These are phyloP conservation scores for Vanrija sp. DNA, from an alignment of 1,284 basidiomycete genomes.

Conservation along the genomic window DNA sequence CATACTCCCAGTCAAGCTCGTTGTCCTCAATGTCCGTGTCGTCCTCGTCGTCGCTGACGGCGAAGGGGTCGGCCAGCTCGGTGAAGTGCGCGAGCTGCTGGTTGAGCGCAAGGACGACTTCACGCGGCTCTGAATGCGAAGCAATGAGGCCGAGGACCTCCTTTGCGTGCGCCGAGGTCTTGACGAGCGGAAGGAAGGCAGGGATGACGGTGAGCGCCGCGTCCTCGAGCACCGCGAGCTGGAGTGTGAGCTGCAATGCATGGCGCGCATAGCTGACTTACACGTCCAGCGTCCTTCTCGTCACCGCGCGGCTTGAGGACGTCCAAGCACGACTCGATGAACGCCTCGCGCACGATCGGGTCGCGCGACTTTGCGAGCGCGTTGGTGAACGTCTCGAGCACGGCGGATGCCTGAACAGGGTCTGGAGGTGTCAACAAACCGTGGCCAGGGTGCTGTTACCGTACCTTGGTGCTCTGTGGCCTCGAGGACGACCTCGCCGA, in stretches of 20 bases:
- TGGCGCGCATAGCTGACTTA: background rate
- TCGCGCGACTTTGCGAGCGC: conserved; percentile 8
- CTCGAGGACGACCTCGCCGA: conserved; percentile 15
- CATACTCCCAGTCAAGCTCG: conserved; percentile 42
- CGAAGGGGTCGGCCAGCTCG: conserved; percentile 25
- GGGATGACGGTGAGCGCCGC: conserved; percentile 17
- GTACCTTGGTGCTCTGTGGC: conserved; percentile 8
- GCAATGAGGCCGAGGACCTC: conserved; percentile 19
- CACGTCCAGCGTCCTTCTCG: conserved; percentile 11
- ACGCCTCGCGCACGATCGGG: conserved; percentile 16
- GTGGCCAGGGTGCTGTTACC: background rate
- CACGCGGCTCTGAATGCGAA: conserved; percentile 21
- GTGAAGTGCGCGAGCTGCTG: conserved; percentile 24
- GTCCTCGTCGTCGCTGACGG: conserved; percentile 32
- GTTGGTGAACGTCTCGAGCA: conserved; percentile 14
- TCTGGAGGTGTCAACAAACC: background rate
- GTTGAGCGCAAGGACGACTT: conserved; percentile 32
- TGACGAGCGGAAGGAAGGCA: conserved; percentile 9
- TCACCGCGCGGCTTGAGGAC: conserved; percentile 15
- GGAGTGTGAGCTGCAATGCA: background rate
- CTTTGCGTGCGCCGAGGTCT: background rate
- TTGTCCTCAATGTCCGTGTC: conserved; percentile 22
- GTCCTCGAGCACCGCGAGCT: conserved; percentile 16
- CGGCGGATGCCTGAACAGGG: conserved; percentile 7
- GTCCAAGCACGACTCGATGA: conserved; percentile 14